A percentile compares a stretch with the other conserved stretches of the same genome.
Conservation (phyloP, 305 asterid species). For the Fraxinus ornus region DNA sequence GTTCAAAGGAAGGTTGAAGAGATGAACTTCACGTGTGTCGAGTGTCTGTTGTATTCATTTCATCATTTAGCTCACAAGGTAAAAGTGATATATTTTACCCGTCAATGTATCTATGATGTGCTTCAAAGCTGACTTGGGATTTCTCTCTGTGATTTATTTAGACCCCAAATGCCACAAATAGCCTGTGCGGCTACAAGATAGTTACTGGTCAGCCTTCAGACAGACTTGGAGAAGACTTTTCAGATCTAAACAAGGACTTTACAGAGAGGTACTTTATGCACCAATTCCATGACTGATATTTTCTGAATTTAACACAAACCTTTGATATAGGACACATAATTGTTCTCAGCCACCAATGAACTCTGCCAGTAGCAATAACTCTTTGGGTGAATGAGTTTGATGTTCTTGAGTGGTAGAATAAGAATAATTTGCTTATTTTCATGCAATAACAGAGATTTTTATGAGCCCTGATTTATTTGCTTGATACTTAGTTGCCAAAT, state of each 20-base stretch:
- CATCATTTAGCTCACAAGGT: constrained; percentile 94
- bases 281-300: not conserved
- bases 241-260: constrained; percentile 79
- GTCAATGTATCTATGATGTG: not conserved
- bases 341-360: not conserved
- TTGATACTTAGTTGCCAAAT: not conserved
- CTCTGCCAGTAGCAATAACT: not conserved
- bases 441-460: not conserved
- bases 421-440: not conserved
- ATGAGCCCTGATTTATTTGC: not conserved
- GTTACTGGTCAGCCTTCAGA: constrained; percentile 98
- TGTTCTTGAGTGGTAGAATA: not conserved
- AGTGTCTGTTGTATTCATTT: constrained; percentile 76
- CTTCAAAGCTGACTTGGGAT: constrained; percentile 9
- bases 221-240: constrained; percentile 94
- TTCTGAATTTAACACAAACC: not conserved
- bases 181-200: constrained; percentile 94
- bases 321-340: not conserved
- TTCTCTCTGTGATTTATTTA: constrained; percentile 28
- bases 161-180: constrained; percentile 90
- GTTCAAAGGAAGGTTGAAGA: constrained; percentile 87
- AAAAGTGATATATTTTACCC: constrained; percentile 15
- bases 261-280: constrained; percentile 64
- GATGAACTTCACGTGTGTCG: constrained; percentile 66
- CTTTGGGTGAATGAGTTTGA: not conserved